Conservation (phyloP, 768 basidiomycete species). For the Amanita brunnescens region DNA sequence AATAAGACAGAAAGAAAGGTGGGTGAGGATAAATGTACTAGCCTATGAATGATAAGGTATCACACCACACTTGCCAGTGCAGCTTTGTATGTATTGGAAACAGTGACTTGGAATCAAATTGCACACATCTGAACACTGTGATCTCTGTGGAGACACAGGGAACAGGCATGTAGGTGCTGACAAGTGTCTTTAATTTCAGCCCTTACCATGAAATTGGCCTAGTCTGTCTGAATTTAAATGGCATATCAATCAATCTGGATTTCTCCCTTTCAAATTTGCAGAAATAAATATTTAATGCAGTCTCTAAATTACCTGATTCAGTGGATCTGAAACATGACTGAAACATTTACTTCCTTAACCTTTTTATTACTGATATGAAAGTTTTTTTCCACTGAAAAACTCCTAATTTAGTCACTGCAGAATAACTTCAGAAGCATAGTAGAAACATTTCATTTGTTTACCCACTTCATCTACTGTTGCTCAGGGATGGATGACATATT, state of each 20-base stretch:
- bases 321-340: neutral
- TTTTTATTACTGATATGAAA: neutral
- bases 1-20: too few species aligned
- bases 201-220: too few species aligned
- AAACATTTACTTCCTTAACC: neutral
- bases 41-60: too few species aligned
- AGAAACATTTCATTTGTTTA: neutral
- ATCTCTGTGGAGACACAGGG: conserved; percentile 8
- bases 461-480: neutral
- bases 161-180: conserved; percentile 10
- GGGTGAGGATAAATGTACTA: too few species aligned
- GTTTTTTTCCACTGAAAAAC: neutral
- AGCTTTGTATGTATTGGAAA: too few species aligned
- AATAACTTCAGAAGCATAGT: neutral
- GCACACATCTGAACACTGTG: conserved; percentile 10
- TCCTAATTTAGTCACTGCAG: neutral
- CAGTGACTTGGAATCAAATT: too few species aligned
- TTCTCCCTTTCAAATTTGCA: neutral
- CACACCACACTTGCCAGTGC: too few species aligned
- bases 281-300: neutral
- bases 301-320: neutral
- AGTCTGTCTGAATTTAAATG: neutral
- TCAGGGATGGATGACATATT: neutral
- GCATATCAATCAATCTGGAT: neutral
- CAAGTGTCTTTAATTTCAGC: neutral